Base-by-base conservation (phyloP, 2,329 filamentous ascomycete genomes). In the Colletotrichum sidae region DNA sequence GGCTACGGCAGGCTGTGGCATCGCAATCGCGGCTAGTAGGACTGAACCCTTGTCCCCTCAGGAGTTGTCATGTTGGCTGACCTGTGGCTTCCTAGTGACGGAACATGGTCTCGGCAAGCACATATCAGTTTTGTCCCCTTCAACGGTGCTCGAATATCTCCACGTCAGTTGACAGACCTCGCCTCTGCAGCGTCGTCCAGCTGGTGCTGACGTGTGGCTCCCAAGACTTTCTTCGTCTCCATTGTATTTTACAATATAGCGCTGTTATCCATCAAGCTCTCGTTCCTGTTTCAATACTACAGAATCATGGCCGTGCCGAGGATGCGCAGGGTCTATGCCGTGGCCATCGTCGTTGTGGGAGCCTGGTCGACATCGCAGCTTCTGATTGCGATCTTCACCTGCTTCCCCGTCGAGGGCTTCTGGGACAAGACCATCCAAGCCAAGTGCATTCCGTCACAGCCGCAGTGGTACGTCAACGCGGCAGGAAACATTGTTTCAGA, bases 231-330 rank as follows among this genome's bases (percentile, higher is more conserved):
- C 57, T 78, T 70, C 61, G 51, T 73, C 33, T 71, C 72, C 9
- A 72, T 77, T 38, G 61, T 78, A 7, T 62, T 73, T n/a, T 78
- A 78, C 70, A 74, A 73, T 55, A 52, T 68, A 12, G 69, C 71
- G 33, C 69, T 79, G 3, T 50, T 71, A 41, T 67, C 69, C 44
- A 71, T 75, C 58, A 79, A 79, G 58, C 69, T 75, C 39, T 75
- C 76, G 3, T 76, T 79, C 47, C 68, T 78, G 35, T 67, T 75
- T n/a, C 77, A 78, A 67, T 79, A 78, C 69, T 75, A 76, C 38
- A 73, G 77, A 9, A 70, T 78, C 17, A 74, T 73, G 39, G 69
- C 68, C 10, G 59, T 78, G 11, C 70, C 72, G 12, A 68, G 70
- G 9, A 69, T 72, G 60, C 68, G 70, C 34, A 67, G 52, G 12